Conservation (phyloP, 257 asterid genomes). For the Cynanchum wilfordii region DNA sequence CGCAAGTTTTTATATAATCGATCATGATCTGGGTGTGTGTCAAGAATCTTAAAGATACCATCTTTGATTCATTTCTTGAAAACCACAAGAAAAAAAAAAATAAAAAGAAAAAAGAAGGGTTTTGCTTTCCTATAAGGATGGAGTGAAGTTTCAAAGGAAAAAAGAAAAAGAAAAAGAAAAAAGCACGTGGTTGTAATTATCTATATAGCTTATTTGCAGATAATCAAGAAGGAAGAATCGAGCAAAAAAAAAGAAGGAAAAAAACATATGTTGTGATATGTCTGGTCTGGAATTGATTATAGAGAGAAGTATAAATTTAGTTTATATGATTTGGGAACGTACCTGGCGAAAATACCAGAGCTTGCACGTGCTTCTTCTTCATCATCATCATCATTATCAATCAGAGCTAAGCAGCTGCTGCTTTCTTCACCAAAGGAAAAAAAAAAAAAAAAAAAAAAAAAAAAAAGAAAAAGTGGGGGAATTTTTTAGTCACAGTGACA, state of each 20-base stretch:
- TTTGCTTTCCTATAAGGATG: not conserved
- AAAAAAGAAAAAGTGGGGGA: constrained; percentile 2
- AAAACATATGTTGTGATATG: not conserved
- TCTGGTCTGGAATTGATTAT: not conserved
- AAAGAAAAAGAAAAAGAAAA: too few relatives aligned
- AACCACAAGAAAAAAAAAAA: too few relatives aligned
- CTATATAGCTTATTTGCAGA: not conserved
- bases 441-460: not conserved
- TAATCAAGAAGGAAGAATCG: not conserved
- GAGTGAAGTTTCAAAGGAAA: not conserved
- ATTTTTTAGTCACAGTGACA: constrained; percentile 16
- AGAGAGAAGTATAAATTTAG: not conserved
- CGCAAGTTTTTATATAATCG: not conserved
- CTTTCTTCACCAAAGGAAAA: not conserved
- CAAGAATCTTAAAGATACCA: too few relatives aligned
- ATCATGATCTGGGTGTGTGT: not conserved
- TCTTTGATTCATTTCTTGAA: not conserved
- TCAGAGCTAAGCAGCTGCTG: constrained; percentile 12
- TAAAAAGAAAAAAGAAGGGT: not conserved
- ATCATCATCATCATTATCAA: constrained; percentile 35
- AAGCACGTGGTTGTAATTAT: not conserved
- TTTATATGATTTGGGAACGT: constrained; percentile 19
- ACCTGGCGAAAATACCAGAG: constrained; percentile 24
- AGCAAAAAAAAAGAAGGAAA: not conserved
- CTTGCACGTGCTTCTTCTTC: constrained; percentile 42